These are phyloP conservation scores for Skeletonema grethae DNA, from an alignment of 108 stramenopile species.

Conservation along the genomic window DNA sequence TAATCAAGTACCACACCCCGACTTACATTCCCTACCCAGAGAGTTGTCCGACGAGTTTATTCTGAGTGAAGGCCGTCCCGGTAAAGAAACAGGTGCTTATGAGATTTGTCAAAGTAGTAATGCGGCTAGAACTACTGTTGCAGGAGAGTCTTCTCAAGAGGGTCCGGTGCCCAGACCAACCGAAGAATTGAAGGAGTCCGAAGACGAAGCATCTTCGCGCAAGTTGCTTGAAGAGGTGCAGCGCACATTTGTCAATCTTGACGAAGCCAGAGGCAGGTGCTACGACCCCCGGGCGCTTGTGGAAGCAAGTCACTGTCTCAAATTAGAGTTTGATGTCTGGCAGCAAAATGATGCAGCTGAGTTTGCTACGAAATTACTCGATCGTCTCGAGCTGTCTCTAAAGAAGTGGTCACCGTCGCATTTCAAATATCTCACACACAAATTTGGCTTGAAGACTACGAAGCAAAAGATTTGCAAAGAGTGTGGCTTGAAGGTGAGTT, in stretches of 20 bases:
- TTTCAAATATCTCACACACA: conserved; percentile 84
- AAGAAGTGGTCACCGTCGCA: conserved; percentile 83
- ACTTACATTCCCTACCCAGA: conserved; percentile 58
- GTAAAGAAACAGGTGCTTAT: conserved; percentile 93
- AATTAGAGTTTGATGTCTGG: conserved; percentile 96
- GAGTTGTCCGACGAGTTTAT: conserved; percentile 81
- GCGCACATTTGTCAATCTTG: conserved; percentile 91
- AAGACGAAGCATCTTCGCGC: conserved; percentile 85
- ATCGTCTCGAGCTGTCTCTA: conserved; percentile 87
- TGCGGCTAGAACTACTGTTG: not conserved
- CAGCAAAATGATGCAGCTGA: conserved; percentile 99
- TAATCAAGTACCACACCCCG: conserved; percentile 51
- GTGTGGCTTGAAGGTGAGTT: conserved; percentile 85
- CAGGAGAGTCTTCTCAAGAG: conserved; percentile 27
- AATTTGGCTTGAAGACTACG: conserved; percentile 83
- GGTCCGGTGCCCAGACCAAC: not conserved
- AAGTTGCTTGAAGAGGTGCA: conserved; percentile 94
- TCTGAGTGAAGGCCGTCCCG: conserved; percentile 86
- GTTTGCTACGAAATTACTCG: conserved; percentile 94
- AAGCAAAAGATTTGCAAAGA: conserved; percentile 92
- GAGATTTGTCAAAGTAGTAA: conserved; percentile 55
- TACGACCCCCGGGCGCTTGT: conserved; percentile 94
- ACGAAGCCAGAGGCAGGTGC: conserved; percentile 84
- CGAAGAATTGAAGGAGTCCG: conserved; percentile 58
- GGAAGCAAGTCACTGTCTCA: conserved; percentile 93